Base-by-base conservation (phyloP, 441 rosid species). In the Syzygium syzygioides region DNA sequence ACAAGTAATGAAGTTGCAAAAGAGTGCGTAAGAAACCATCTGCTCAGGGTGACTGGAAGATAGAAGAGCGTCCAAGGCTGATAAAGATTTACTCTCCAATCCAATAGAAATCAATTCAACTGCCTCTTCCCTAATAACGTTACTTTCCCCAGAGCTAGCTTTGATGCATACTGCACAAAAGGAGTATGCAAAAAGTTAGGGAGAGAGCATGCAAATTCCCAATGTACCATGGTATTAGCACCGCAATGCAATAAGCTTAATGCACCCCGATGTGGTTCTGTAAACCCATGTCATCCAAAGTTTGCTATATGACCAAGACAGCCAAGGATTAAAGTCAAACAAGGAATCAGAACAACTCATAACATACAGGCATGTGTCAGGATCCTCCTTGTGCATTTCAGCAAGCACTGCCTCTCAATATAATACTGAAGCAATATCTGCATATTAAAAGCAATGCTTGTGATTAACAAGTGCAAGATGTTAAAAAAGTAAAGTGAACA, bases 391-490 rank as follows among this genome's bases (percentile, higher is more conserved):
- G 96, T 96, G 91, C 99, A 96, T 94, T 97, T 98, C 88, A 98
- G 93, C 92, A 98, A 92, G 96, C 99, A 98, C 89, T 98, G 99
- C 32, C 99, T 95, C 93, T 98, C 99, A 14, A 95, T 90, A 93
- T 96, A 97, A 93, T 95, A 98, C 89, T 95, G 97, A 87, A 96
- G 96, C 94, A 94, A 91, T 86, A 95, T 90, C 99, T 98, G 94
- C 94, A 90, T 28, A 91, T 87, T 30, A 90, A 88, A 54, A 59
- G 37, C 6, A 0, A 62, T 52, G 64, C 20, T 83, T 14, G 37
- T 64, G 55, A 52, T 37, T 25, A 66, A 52, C 62, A 85, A 64
- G 50, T 19, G 86, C 13, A 3, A 50, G 57, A 55, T 54, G 66
- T 85, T 23, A 18, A 55, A 53, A 55, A 85, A 55, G 50, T 26